Conservation (phyloP, 148 eudicot species). For the Suaeda aralocaspica region DNA sequence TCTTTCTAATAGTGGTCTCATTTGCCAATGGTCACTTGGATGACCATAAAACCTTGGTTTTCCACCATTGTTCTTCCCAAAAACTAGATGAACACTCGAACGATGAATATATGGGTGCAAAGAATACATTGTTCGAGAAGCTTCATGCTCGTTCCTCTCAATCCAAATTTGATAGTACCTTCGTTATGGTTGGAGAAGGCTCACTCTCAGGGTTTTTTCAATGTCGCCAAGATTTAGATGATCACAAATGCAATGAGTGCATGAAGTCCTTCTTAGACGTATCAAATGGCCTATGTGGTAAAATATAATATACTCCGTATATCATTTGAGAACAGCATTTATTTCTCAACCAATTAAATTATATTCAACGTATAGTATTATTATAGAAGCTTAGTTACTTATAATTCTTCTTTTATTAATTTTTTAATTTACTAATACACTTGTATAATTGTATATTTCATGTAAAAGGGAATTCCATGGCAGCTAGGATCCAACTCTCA, state of each 20-base stretch:
- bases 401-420: too few relatives aligned
- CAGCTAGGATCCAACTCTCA: slow-evolving; percentile 27
- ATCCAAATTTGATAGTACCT: slow-evolving; percentile 37
- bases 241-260: slow-evolving; percentile 28
- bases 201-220: slow-evolving; percentile 27
- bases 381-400: too few relatives aligned
- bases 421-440: too few relatives aligned
- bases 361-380: too few relatives aligned
- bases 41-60: slow-evolving; percentile 22
- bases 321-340: too few relatives aligned
- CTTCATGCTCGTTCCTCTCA: slow-evolving; percentile 29
- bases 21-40: neutral
- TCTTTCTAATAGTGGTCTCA: slow-evolving; percentile 1
- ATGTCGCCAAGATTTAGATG: slow-evolving; percentile 24
- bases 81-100: slow-evolving; percentile 1
- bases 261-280: slow-evolving; percentile 6
- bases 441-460: neutral
- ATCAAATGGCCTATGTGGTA: slow-evolving; percentile 20
- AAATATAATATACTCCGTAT: neutral
- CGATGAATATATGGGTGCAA: slow-evolving; percentile 2
- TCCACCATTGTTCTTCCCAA: slow-evolving; percentile 23
- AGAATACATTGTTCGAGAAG: slow-evolving; percentile 11
- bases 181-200: slow-evolving; percentile 10
- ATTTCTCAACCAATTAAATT: too few relatives aligned
- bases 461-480: slow-evolving; percentile 19